phyloP scores from a whole-genome alignment of 768 basidiomycete species.

The Boletus fagicola region DNA sequence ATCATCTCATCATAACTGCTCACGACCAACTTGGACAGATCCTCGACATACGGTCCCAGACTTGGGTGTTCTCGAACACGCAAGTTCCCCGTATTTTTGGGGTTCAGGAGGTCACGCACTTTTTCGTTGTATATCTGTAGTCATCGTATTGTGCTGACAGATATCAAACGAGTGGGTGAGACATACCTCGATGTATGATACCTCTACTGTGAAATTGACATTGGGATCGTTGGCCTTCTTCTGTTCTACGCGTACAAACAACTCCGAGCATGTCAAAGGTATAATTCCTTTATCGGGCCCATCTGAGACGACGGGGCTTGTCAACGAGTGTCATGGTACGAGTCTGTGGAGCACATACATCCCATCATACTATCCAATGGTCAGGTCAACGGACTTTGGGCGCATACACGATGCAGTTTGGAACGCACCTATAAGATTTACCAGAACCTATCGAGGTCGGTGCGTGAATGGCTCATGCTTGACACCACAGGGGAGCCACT shows the following conservation, averaged over 20 bases:
- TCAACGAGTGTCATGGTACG: slow-evolving; percentile 8
- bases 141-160: background rate
- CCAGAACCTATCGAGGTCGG: slow-evolving; percentile 62
- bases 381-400: slow-evolving; percentile 6
- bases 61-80: slow-evolving; percentile 97
- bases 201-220: slow-evolving; percentile 87
- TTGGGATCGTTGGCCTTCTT: slow-evolving; percentile 65
- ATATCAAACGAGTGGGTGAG: background rate
- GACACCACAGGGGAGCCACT: slow-evolving; percentile 26
- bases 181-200: slow-evolving; percentile 92
- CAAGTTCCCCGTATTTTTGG: slow-evolving; percentile 93
- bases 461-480: slow-evolving; percentile 4
- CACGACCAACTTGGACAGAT: slow-evolving; percentile 90
- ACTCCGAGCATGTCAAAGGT: slow-evolving; percentile 89
- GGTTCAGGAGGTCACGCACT: slow-evolving; percentile 95
- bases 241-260: slow-evolving; percentile 78
- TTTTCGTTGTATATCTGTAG: slow-evolving; percentile 93
- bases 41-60: slow-evolving; percentile 97
- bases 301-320: slow-evolving; percentile 46
- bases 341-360: slow-evolving; percentile 53
- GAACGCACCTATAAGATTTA: slow-evolving; percentile 82
- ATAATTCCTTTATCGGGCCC: slow-evolving; percentile 97
- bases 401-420: slow-evolving; percentile 1
- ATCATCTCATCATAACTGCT: slow-evolving; percentile 95
- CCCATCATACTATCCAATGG: slow-evolving; percentile 80